Base-by-base conservation (phyloP, 148 eudicot genomes). In the Spergularia marina region DNA sequence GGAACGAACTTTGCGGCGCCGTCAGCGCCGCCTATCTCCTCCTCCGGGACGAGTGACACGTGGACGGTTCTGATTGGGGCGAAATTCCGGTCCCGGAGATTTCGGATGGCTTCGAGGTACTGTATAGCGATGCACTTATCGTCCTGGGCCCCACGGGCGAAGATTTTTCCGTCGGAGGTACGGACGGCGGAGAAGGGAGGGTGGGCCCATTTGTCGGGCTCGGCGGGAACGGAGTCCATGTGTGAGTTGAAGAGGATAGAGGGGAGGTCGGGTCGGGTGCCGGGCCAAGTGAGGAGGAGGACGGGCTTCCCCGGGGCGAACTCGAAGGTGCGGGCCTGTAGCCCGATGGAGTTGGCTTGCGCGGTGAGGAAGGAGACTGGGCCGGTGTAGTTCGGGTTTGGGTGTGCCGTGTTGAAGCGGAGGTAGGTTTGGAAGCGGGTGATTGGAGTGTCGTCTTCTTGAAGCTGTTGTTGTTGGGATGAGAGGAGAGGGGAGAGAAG, bases 191-290 rank as follows among this genome's bases (percentile, higher is more conserved):
- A 68, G 84, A 90, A 95, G 21, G 97, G 97, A 4, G 79, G 81
- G 77, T 90, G 87, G 71, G 7, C 0, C 99, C 96, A 95, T 75
- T 90, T 87, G 57, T 77, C 53, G 73, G 89, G 86, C 82, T 92
- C 97, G 47, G 92, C 92, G 18, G 99, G 97, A 81, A 91, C 97
- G 23, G 97, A 94, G 67, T 94, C 98, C 56, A 94, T 85, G 79
- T 94, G 98, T 73, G 99, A 95, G 85, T 92, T 95, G 87, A 92
- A 76, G 49, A 95, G 87, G 58, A 95, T 52, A 23, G 97, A 85
- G n/a, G 90, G 91, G 72, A 95, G 92, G 10, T 87, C 71, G 2
- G 96, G 94, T 53, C 83, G 25, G 21, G 90, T 85, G 3, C 99
- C 97, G 23, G 86, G 84, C 89, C 88, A 86, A 4, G 96, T 89